These are phyloP conservation scores for Pistacia vera DNA, from an alignment of 345 rosid genomes.

Conservation along the genomic window DNA sequence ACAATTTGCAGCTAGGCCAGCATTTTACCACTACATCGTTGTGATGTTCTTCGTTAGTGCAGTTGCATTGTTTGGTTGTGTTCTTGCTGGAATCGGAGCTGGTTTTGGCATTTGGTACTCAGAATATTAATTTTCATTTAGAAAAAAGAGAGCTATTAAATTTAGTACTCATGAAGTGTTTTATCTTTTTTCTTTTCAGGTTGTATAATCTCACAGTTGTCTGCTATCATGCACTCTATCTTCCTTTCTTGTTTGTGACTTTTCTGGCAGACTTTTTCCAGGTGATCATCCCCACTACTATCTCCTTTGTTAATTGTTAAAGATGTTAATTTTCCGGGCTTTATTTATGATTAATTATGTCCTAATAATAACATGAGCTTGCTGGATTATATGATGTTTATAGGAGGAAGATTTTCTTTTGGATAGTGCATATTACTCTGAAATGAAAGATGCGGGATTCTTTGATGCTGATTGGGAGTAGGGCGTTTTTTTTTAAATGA, in stretches of 20 bases:
- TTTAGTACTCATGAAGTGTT: neutral
- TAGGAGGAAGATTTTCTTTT: conserved; percentile 47
- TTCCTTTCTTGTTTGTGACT: conserved; percentile 38
- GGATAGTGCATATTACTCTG: conserved; percentile 50
- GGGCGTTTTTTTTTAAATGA: neutral
- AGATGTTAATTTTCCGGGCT: neutral
- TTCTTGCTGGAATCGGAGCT: conserved; percentile 39
- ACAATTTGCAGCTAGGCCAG: conserved; percentile 37
- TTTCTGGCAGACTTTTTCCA: conserved; percentile 51
- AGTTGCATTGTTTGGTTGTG: conserved; percentile 28
- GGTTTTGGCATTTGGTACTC: conserved; percentile 43
- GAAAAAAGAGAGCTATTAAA: neutral
- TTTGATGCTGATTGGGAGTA: conserved; percentile 51
- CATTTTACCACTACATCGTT: conserved; percentile 42
- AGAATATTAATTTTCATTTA: neutral
- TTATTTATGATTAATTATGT: neutral
- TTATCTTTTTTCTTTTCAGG: conserved; percentile 31
- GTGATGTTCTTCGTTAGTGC: conserved; percentile 36
- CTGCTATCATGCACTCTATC: conserved; percentile 42
- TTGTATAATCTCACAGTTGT: conserved; percentile 32
- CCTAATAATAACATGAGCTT: neutral
- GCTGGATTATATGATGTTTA: neutral
- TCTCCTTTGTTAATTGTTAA: neutral
- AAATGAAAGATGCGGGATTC: conserved; percentile 56
- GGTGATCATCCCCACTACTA: conserved; percentile 18